Percentiles rank a stretch among this genome's conserved stretches.
phyloP scores from a whole-genome alignment of 768 basidiomycete species.

The Podaxis carcinomalis region DNA sequence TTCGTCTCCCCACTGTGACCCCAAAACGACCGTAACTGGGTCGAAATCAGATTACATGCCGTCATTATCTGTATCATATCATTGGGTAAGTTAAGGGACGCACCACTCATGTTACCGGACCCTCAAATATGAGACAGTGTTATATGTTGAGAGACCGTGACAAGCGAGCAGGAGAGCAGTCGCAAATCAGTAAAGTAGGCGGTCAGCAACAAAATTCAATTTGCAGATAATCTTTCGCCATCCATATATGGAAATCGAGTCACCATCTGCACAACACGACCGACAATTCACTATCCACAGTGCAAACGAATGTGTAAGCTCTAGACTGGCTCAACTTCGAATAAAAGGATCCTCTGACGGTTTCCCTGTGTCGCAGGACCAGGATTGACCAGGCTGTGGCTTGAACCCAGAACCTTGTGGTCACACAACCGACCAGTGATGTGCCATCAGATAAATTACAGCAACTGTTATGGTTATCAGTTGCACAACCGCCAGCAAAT shows the following conservation, averaged over 20 bases:
- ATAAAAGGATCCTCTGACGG: constrained; percentile 44
- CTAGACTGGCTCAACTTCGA: constrained; percentile 46
- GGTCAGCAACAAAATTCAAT: not conserved
- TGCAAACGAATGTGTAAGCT: constrained; percentile 27
- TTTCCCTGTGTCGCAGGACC: not conserved
- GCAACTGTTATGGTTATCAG: too few species aligned
- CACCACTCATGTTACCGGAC: not conserved
- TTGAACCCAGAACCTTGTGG: constrained; percentile 16
- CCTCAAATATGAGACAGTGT: not conserved
- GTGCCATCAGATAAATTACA: too few species aligned
- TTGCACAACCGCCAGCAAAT: too few species aligned
- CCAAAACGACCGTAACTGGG: constrained; percentile 69
- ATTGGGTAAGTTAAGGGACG: not conserved
- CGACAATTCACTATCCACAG: too few species aligned
- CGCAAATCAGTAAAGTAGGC: not conserved
- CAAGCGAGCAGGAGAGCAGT: not conserved
- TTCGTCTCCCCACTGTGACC: constrained; percentile 91
- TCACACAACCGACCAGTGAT: too few species aligned
- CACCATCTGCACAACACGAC: not conserved
- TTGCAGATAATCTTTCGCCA: not conserved
- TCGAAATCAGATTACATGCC: not conserved
- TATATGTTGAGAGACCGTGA: not conserved
- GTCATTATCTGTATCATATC: not conserved
- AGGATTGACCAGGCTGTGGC: not conserved
- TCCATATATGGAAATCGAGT: not conserved